phyloP scores from a whole-genome alignment of 495 filamentous ascomycete genomes.

The Penicillium subrubescens region DNA sequence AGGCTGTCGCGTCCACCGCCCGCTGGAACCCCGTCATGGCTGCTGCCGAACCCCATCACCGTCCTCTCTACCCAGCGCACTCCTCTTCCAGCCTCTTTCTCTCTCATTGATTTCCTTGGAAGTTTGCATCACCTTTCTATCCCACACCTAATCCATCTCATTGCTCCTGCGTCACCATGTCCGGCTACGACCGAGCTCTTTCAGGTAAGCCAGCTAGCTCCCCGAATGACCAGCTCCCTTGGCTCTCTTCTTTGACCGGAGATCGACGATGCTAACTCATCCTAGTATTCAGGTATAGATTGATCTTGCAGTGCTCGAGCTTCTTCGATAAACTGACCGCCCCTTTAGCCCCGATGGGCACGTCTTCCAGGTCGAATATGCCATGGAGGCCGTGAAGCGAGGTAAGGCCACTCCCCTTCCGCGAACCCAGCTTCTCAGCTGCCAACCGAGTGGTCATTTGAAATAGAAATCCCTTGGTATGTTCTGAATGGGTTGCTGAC shows the following conservation, averaged over 20 bases:
- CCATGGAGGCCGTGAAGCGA: constrained; percentile 97
- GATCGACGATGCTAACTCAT: constrained; percentile 22
- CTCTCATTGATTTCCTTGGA: constrained; percentile 13
- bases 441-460: background rate
- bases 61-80: constrained; percentile 15
- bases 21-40: constrained; percentile 33
- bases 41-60: constrained; percentile 21
- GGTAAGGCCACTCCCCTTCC: constrained; percentile 53
- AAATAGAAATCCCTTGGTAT: background rate
- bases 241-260: constrained; percentile 11
- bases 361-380: constrained; percentile 99
- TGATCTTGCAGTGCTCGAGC: constrained; percentile 13
- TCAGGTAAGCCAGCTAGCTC: constrained; percentile 68
- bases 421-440: constrained; percentile 1
- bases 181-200: constrained; percentile 92
- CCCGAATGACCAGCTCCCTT: constrained; percentile 27
- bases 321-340: constrained; percentile 28
- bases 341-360: constrained; percentile 88
- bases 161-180: constrained; percentile 60
- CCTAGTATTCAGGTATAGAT: constrained; percentile 34
- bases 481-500: constrained; percentile 13
- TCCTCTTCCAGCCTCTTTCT: constrained; percentile 7
- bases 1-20: constrained; percentile 38
- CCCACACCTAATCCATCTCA: constrained; percentile 3
- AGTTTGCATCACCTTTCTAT: background rate